A percentile compares a stretch with the other conserved stretches of the same genome.
Conservation (phyloP, 208 protist species). For the Trypanosoma melophagium region DNA sequence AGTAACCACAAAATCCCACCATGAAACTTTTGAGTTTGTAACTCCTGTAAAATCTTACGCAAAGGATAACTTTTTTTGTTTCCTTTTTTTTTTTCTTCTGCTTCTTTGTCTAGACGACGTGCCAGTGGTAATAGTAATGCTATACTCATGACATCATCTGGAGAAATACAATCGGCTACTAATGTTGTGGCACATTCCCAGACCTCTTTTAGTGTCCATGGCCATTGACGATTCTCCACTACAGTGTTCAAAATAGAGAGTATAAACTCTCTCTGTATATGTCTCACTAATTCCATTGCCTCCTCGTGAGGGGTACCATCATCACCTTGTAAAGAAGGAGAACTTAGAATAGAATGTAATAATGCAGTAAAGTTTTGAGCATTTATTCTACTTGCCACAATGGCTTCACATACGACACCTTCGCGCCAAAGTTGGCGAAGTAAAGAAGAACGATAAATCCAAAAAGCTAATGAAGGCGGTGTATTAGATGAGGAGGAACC, state of each 20-base stretch:
- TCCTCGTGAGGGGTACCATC: neutral
- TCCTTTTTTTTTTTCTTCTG: neutral
- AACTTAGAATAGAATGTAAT: constrained; percentile 10
- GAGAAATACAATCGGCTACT: constrained; percentile 11
- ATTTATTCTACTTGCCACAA: constrained; percentile 4
- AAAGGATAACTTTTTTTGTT: neutral
- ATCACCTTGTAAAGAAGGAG: neutral
- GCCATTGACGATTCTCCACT: neutral
- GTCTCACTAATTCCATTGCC: constrained; percentile 8
- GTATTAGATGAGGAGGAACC: neutral
- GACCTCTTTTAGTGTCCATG: constrained; percentile 13
- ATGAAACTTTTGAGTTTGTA: constrained; percentile 12
- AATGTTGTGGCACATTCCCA: constrained; percentile 26
- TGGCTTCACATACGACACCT: constrained; percentile 20
- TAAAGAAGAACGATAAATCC: constrained; percentile 16
- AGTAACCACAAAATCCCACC: constrained; percentile 24
- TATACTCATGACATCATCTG: constrained; percentile 21
- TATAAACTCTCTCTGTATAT: constrained; percentile 22
- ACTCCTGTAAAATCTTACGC: constrained; percentile 1
- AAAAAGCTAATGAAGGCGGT: constrained; percentile 15
- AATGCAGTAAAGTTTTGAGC: constrained; percentile 5
- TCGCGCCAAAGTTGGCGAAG: constrained; percentile 21
- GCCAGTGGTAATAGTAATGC: constrained; percentile 17
- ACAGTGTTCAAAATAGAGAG: neutral
- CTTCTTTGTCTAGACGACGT: neutral